Evolutionary conservation across 2,329 filamentous ascomycete genomes (phyloP).

Genomic region (Achaetomium macrosporum): DNA sequence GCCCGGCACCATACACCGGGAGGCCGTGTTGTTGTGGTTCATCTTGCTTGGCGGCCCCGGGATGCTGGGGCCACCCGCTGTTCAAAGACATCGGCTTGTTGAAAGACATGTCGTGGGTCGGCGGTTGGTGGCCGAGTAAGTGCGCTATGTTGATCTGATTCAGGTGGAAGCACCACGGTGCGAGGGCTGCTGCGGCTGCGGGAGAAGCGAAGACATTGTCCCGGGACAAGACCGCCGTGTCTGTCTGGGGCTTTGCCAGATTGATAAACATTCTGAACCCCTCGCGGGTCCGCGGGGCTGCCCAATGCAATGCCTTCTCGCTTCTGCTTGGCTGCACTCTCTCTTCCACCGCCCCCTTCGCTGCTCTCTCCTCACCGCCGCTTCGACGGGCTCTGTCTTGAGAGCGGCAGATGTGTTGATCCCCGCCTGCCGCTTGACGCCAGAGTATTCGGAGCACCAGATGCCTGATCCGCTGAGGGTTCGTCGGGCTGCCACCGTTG

Average conservation of each 20-base stretch:
- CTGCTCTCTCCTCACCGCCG: slow-evolving; percentile 11
- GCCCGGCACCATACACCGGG: background rate
- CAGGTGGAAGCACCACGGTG: slow-evolving; percentile 4
- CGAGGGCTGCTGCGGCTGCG: slow-evolving; percentile 4
- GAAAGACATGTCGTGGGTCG: slow-evolving; percentile 13
- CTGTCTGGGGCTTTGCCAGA: slow-evolving; percentile 7
- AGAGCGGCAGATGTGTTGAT: background rate
- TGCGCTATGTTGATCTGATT: slow-evolving; percentile 8
- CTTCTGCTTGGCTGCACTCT: slow-evolving; percentile 1
- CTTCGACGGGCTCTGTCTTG: background rate
- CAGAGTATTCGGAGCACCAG: background rate
- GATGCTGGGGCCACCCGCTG: background rate
- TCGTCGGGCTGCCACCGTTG: slow-evolving; percentile 14
- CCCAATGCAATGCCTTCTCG: background rate
- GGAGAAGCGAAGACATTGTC: slow-evolving; percentile 9
- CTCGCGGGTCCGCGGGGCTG: background rate
- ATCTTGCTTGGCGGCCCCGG: background rate
- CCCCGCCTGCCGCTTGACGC: background rate
- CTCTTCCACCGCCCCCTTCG: slow-evolving; percentile 2
- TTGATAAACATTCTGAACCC: slow-evolving; percentile 16
- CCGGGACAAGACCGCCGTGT: slow-evolving; percentile 5
- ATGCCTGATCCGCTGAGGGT: background rate
- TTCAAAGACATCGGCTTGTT: slow-evolving; percentile 4
- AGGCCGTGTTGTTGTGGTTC: background rate
- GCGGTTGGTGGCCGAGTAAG: slow-evolving; percentile 6